phyloP scores from a whole-genome alignment of 257 asterid genomes.

The Solanum ossicruentum region DNA sequence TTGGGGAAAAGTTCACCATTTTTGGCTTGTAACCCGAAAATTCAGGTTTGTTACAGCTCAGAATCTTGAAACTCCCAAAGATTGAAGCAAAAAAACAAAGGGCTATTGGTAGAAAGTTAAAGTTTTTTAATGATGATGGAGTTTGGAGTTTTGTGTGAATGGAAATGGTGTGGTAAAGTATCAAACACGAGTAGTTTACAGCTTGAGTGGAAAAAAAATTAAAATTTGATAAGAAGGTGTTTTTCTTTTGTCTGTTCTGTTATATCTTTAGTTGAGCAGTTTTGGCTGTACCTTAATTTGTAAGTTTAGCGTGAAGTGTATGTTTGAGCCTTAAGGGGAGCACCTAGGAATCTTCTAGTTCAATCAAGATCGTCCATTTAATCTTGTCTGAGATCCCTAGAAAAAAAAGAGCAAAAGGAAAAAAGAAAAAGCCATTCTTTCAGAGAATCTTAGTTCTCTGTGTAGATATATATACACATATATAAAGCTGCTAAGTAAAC shows the following conservation, averaged over 20 bases:
- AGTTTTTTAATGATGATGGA: neutral
- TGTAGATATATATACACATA: neutral
- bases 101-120: neutral
- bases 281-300: constrained; percentile 44
- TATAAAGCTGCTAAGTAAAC: neutral
- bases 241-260: constrained; percentile 28
- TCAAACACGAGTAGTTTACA: constrained; percentile 5
- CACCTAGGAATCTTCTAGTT: constrained; percentile 28
- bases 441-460: constrained; percentile 12
- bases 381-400: constrained; percentile 16
- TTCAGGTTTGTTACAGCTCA: neutral
- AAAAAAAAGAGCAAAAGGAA: neutral
- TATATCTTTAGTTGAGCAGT: constrained; percentile 52
- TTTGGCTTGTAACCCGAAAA: neutral
- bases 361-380: constrained; percentile 33
- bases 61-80: neutral
- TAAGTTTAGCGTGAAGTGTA: constrained; percentile 22
- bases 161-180: constrained; percentile 5
- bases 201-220: neutral
- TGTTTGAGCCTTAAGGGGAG: constrained; percentile 9
- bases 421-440: neutral
- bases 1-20: neutral
- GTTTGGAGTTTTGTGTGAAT: constrained; percentile 9
- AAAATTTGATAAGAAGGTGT: neutral
- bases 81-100: neutral